phyloP scores from a whole-genome alignment of 768 basidiomycete species.

The Boletus sp. region DNA sequence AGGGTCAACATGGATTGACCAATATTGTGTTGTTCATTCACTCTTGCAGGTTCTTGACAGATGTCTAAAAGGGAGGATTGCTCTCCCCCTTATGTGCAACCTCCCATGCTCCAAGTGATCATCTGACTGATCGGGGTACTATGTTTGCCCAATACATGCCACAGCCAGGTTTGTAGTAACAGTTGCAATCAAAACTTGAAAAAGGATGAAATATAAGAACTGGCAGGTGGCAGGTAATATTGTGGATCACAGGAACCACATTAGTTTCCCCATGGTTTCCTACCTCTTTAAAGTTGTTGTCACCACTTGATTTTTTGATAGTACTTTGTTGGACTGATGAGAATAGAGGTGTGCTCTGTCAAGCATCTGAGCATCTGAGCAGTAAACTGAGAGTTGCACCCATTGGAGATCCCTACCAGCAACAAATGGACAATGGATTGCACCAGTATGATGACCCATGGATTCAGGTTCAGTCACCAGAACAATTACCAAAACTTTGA shows the following conservation, averaged over 20 bases:
- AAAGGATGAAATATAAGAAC: constrained; percentile 37
- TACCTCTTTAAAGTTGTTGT: not conserved
- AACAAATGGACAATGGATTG: constrained; percentile 16
- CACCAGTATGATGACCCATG: constrained; percentile 3
- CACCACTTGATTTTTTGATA: constrained; percentile 10
- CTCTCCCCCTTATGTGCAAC: constrained; percentile 32
- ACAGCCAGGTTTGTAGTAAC: constrained; percentile 21
- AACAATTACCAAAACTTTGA: not conserved
- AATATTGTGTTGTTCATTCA: not conserved
- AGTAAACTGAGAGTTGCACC: constrained; percentile 24
- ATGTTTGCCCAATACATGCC: too few relatives aligned
- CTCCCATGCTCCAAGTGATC: not conserved
- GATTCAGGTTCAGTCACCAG: too few relatives aligned
- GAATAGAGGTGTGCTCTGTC: constrained; percentile 42
- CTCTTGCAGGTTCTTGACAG: constrained; percentile 35
- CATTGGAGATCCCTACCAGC: constrained; percentile 17
- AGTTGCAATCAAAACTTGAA: constrained; percentile 10
- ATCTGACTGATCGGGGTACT: not conserved
- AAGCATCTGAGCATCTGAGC: constrained; percentile 30
- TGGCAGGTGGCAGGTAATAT: constrained; percentile 38
- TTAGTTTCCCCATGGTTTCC: constrained; percentile 23
- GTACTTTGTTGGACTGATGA: constrained; percentile 50
- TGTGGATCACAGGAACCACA: constrained; percentile 54
- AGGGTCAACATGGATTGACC: not conserved
- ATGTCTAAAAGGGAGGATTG: constrained; percentile 34